phyloP scores from a whole-genome alignment of 106 monocot species.

The Agapanthus africanus region DNA sequence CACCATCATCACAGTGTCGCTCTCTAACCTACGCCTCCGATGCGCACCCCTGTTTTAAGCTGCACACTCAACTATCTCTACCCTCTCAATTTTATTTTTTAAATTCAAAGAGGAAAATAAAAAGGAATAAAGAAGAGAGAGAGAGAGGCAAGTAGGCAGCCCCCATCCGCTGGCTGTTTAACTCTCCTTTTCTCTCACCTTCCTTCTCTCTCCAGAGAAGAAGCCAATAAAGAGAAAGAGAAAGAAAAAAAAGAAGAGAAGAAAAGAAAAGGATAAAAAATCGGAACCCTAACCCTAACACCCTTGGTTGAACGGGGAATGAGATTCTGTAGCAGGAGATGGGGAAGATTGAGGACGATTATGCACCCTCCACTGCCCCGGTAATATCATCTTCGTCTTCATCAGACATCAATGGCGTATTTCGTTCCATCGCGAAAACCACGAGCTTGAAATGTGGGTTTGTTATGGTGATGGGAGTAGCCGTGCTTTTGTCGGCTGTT shows the following conservation, averaged over 20 bases:
- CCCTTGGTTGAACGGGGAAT: not conserved
- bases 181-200: not conserved
- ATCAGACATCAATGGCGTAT: conserved; percentile 19
- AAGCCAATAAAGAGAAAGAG: not conserved
- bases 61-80: no score
- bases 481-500: conserved; percentile 48
- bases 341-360: conserved; percentile 55
- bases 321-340: conserved; percentile 22
- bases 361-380: not conserved
- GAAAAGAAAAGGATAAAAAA: not conserved
- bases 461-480: conserved; percentile 38
- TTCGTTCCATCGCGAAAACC: conserved; percentile 29
- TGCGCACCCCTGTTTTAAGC: not conserved
- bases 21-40: not conserved
- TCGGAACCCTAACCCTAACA: conserved; percentile 20
- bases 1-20: not conserved
- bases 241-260: not conserved
- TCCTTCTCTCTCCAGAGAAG: no score
- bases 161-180: not conserved
- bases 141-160: not conserved
- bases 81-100: no score
- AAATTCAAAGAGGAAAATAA: not conserved
- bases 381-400: not conserved
- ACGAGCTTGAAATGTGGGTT: conserved; percentile 29
- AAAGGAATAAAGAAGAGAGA: not conserved